Evolutionary conservation across 331 rosid species (phyloP).

Genomic region (Spiraea crenata): DNA sequence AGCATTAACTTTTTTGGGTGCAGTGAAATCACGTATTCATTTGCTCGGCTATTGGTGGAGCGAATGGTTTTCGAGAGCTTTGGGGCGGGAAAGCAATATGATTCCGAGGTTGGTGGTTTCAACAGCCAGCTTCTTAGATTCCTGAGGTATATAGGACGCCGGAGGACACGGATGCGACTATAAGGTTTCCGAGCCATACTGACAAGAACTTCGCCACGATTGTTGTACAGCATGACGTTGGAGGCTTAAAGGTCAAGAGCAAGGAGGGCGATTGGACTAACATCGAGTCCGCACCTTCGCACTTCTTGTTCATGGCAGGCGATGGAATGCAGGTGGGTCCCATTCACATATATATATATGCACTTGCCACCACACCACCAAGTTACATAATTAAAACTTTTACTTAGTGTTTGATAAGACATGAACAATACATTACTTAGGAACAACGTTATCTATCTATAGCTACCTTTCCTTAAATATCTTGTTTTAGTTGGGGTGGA

Average conservation of each 20-base stretch:
- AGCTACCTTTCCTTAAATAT: too few relatives aligned
- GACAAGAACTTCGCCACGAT: slow-evolving; percentile 49
- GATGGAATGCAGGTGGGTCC: slow-evolving; percentile 11
- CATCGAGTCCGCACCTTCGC: not conserved
- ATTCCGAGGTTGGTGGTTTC: slow-evolving; percentile 35
- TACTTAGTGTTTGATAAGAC: too few relatives aligned
- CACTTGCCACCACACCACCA: not conserved
- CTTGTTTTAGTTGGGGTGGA: too few relatives aligned
- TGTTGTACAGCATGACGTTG: slow-evolving; percentile 48
- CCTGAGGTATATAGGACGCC: slow-evolving; percentile 36
- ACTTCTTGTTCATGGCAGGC: slow-evolving; percentile 3
- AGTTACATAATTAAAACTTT: too few relatives aligned
- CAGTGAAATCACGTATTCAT: slow-evolving; percentile 28
- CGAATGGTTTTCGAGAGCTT: slow-evolving; percentile 49
- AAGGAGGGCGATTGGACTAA: slow-evolving; percentile 8
- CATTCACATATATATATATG: slow-evolving; percentile 35
- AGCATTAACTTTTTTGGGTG: not conserved
- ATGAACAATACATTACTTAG: too few relatives aligned
- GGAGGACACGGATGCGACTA: slow-evolving; percentile 14
- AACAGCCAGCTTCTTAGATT: slow-evolving; percentile 34
- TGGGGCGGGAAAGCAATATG: slow-evolving; percentile 39
- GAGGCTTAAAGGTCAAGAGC: slow-evolving; percentile 18
- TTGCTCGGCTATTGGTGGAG: slow-evolving; percentile 27
- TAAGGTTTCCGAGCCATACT: slow-evolving; percentile 35
- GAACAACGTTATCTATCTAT: too few relatives aligned